Percentiles rank a stretch among this genome's conserved stretches.
These are phyloP conservation scores for Sporothrix mexicana DNA, from an alignment of 2,329 filamentous ascomycete species.

Conservation along the genomic window DNA sequence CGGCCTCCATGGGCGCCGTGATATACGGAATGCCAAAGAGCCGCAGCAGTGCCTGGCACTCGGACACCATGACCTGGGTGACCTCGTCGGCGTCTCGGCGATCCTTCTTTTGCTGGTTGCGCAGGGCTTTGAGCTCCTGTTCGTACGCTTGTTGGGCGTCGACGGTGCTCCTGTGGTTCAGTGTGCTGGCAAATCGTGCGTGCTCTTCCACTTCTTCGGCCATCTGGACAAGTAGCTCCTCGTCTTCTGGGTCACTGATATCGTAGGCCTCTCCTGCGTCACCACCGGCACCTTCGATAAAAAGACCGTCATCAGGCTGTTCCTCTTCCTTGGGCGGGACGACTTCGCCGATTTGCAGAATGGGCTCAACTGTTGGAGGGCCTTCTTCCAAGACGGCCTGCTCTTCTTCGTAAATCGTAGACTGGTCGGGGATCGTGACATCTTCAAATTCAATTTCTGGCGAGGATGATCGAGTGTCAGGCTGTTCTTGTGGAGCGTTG, in stretches of 20 bases:
- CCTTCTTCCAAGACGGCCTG: slow-evolving; percentile 4
- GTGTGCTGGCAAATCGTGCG: slow-evolving; percentile 83
- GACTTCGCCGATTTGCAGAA: background rate
- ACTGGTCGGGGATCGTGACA: slow-evolving; percentile 40
- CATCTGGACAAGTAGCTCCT: slow-evolving; percentile 83
- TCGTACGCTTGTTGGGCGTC: slow-evolving; percentile 74
- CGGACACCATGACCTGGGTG: slow-evolving; percentile 91
- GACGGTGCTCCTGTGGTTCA: slow-evolving; percentile 74
- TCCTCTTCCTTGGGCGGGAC: slow-evolving; percentile 18
- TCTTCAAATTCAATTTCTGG: slow-evolving; percentile 49
- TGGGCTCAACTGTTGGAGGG: background rate
- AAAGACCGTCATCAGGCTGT: slow-evolving; percentile 39
- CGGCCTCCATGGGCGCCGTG: slow-evolving; percentile 97
- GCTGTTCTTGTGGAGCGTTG: background rate
- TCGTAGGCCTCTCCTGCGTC: slow-evolving; percentile 62
- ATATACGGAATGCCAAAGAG: slow-evolving; percentile 96
- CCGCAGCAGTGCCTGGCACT: slow-evolving; percentile 88
- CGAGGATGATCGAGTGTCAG: slow-evolving; percentile 36
- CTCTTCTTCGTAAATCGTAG: slow-evolving; percentile 40
- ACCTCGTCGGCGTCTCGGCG: slow-evolving; percentile 95
- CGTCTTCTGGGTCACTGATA: slow-evolving; percentile 88
- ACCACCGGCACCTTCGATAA: slow-evolving; percentile 38
- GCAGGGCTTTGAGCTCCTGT: slow-evolving; percentile 80
- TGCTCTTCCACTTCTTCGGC: slow-evolving; percentile 93
- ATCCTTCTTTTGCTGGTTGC: slow-evolving; percentile 95